Conservation (phyloP, 2,329 filamentous ascomycete genomes). For the Arthroderma sp. region DNA sequence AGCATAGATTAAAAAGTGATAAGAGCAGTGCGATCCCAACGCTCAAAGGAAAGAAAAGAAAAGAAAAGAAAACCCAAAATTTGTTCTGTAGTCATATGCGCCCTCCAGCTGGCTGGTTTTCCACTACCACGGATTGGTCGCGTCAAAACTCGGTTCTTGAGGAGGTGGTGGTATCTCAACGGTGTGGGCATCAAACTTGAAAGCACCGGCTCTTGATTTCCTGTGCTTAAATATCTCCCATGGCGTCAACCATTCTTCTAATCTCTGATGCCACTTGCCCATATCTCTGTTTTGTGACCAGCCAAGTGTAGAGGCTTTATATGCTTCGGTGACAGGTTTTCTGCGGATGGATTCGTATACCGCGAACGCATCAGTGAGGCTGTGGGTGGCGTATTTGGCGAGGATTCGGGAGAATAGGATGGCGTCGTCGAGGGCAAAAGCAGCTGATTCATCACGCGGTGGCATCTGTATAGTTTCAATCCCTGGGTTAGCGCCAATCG, state of each 20-base stretch:
- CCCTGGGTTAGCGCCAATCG: background rate
- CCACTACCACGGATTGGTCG: background rate
- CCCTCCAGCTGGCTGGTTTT: no score
- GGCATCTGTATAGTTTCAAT: constrained; percentile 27
- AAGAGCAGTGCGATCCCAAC: no score
- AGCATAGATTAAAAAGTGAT: no score
- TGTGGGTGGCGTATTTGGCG: constrained; percentile 20
- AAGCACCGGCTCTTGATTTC: constrained; percentile 18
- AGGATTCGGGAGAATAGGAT: constrained; percentile 31
- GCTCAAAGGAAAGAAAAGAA: background rate
- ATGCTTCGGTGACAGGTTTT: constrained; percentile 25
- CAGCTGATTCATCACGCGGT: constrained; percentile 33
- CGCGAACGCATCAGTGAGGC: constrained; percentile 22
- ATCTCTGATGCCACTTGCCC: constrained; percentile 21
- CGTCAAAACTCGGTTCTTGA: background rate
- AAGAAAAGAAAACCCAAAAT: no score
- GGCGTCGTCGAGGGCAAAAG: constrained; percentile 33
- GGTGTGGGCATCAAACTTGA: constrained; percentile 25
- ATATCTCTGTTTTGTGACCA: constrained; percentile 30
- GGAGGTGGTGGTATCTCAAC: constrained; percentile 18
- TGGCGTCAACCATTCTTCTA: constrained; percentile 29
- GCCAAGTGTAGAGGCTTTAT: constrained; percentile 25
- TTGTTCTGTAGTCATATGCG: no score
- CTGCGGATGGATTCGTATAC: constrained; percentile 27
- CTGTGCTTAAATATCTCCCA: constrained; percentile 19